Conservation (phyloP, 768 basidiomycete genomes). For the Mycena maculata region DNA sequence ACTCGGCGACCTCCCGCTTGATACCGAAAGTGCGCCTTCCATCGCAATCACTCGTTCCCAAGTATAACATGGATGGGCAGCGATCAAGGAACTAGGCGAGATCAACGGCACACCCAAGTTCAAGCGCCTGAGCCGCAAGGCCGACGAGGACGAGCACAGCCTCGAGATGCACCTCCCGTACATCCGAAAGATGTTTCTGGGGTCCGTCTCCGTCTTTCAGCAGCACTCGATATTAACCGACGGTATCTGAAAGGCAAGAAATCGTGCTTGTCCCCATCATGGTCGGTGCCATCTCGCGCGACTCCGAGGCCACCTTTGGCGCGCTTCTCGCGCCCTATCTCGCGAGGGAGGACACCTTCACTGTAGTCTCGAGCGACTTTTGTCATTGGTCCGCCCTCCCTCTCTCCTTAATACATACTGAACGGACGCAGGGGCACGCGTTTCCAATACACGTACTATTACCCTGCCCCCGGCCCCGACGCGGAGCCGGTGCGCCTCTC, state of each 20-base stretch:
- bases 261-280: slow-evolving; percentile 91
- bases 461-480: slow-evolving; percentile 62
- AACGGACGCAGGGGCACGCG: slow-evolving; percentile 73
- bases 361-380: slow-evolving; percentile 95
- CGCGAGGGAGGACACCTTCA: slow-evolving; percentile 81
- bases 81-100: slow-evolving; percentile 71
- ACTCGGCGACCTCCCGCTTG: slow-evolving; percentile 83
- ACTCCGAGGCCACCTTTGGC: slow-evolving; percentile 73
- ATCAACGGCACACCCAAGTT: slow-evolving; percentile 81
- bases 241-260: too few species aligned
- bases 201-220: slow-evolving; percentile 45
- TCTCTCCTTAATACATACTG: slow-evolving; percentile 1
- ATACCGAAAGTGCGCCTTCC: slow-evolving; percentile 74
- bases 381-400: slow-evolving; percentile 86
- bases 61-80: slow-evolving; percentile 51
- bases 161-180: slow-evolving; percentile 98
- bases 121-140: slow-evolving; percentile 66
- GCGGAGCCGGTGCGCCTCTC: slow-evolving; percentile 63
- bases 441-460: slow-evolving; percentile 91
- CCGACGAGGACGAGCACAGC: slow-evolving; percentile 96
- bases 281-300: slow-evolving; percentile 79
- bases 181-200: slow-evolving; percentile 84
- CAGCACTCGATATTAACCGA: too few species aligned
- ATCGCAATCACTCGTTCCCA: background rate
- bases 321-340: slow-evolving; percentile 84